Conservation (phyloP, 78 protist genomes). For the Andalucia godoyi region DNA sequence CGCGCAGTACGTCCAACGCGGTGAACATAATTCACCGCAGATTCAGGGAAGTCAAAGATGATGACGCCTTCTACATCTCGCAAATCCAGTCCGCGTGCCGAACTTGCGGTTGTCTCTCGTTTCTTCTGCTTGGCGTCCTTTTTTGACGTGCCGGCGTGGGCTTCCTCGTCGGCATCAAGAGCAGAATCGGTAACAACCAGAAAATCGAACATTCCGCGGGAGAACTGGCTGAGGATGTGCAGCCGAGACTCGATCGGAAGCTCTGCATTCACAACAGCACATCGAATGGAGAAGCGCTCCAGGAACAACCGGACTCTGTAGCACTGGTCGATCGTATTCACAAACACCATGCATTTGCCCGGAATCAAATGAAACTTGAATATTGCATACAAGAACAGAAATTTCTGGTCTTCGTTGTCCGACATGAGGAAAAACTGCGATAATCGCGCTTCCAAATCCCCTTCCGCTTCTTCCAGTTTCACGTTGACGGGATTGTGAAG, state of each 20-base stretch:
- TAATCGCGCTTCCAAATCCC: not conserved
- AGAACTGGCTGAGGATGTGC: constrained; percentile 58
- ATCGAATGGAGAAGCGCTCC: constrained; percentile 44
- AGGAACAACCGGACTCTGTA: constrained; percentile 65
- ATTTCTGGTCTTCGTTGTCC: constrained; percentile 30
- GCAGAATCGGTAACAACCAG: constrained; percentile 72
- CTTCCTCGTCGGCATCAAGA: not conserved
- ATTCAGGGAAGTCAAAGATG: constrained; percentile 29
- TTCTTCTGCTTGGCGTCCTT: not conserved
- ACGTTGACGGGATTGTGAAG: constrained; percentile 41
- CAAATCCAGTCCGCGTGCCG: constrained; percentile 38
- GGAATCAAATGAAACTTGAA: constrained; percentile 37
- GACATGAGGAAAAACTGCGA: not conserved
- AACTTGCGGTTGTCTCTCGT: not conserved
- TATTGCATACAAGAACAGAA: constrained; percentile 44
- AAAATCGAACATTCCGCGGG: constrained; percentile 55
- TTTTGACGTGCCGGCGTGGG: not conserved
- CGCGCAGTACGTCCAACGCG: constrained; percentile 35
- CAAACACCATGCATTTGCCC: constrained; percentile 70
- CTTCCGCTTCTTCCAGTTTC: constrained; percentile 12
- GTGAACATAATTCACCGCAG: not conserved
- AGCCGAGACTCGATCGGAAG: constrained; percentile 57
- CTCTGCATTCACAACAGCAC: constrained; percentile 50
- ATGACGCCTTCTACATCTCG: constrained; percentile 17
- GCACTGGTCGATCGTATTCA: constrained; percentile 39